These are phyloP conservation scores for Suillus americanus DNA, from an alignment of 768 basidiomycete genomes.

Conservation along the genomic window DNA sequence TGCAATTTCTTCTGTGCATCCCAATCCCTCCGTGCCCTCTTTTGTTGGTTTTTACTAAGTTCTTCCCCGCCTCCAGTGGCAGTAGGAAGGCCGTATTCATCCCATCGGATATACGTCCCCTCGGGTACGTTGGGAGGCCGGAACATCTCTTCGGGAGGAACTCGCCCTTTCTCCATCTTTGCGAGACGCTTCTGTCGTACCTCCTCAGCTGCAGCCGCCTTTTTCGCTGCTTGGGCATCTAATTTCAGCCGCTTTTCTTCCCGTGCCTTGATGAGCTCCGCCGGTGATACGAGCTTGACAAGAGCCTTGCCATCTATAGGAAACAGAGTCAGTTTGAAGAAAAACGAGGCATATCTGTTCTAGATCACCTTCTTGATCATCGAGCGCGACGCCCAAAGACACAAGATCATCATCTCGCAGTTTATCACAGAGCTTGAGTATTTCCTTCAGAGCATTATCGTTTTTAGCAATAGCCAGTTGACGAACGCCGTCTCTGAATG, in stretches of 20 bases:
- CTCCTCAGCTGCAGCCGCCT: slow-evolving; percentile 65
- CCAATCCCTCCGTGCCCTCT: slow-evolving; percentile 78
- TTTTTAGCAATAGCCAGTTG: slow-evolving; percentile 73
- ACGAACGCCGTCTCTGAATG: slow-evolving; percentile 90
- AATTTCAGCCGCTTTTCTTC: slow-evolving; percentile 82
- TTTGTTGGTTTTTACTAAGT: slow-evolving; percentile 75
- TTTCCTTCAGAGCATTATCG: slow-evolving; percentile 69
- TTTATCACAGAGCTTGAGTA: slow-evolving; percentile 84
- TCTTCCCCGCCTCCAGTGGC: slow-evolving; percentile 86
- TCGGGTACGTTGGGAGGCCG: slow-evolving; percentile 74
- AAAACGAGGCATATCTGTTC: neutral
- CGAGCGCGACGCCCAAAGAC: slow-evolving; percentile 92
- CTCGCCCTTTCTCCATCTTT: slow-evolving; percentile 83
- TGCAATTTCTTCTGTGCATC: slow-evolving; percentile 75
- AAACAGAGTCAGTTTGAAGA: slow-evolving; percentile 1
- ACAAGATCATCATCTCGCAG: slow-evolving; percentile 89
- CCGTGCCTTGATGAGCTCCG: slow-evolving; percentile 76
- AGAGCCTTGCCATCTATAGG: slow-evolving; percentile 86
- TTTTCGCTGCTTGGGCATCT: slow-evolving; percentile 78
- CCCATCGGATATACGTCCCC: slow-evolving; percentile 80
- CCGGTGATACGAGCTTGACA: slow-evolving; percentile 86
- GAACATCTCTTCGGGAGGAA: slow-evolving; percentile 78
- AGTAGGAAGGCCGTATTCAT: slow-evolving; percentile 80
- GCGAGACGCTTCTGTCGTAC: slow-evolving; percentile 67
- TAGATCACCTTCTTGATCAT: slow-evolving; percentile 87